These are phyloP conservation scores for Jaminaea rosea DNA, from an alignment of 1,284 basidiomycete species.

Conservation along the genomic window DNA sequence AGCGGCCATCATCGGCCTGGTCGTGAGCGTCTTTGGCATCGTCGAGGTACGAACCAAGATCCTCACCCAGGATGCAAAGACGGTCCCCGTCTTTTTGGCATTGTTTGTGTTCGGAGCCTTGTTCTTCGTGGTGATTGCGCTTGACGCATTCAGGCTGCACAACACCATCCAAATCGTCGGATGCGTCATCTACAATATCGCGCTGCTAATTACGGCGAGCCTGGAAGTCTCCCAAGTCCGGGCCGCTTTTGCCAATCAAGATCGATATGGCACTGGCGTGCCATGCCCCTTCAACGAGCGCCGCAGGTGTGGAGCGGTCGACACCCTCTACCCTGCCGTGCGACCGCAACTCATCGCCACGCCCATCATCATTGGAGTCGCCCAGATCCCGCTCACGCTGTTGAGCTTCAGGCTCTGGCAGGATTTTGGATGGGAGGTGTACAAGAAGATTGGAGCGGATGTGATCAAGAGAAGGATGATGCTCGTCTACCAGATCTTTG, in stretches of 20 bases:
- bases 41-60: constrained; percentile 13
- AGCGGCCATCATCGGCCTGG: constrained; percentile 22
- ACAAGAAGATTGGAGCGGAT: constrained; percentile 37
- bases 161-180: constrained; percentile 33
- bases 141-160: constrained; percentile 33
- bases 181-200: constrained; percentile 29
- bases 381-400: constrained; percentile 20
- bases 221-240: constrained; percentile 33
- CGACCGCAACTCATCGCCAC: constrained; percentile 28
- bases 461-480: constrained; percentile 24
- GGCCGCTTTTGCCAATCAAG: constrained; percentile 23
- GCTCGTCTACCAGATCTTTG: constrained; percentile 36
- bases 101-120: constrained; percentile 32
- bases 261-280: constrained; percentile 12
- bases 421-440: constrained; percentile 40
- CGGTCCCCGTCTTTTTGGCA: constrained; percentile 32
- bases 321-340: constrained; percentile 18
- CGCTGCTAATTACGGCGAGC: constrained; percentile 26
- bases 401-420: constrained; percentile 25
- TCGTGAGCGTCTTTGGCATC: constrained; percentile 24
- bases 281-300: constrained; percentile 13
- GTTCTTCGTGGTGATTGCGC: constrained; percentile 27
- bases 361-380: constrained; percentile 20
- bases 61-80: constrained; percentile 28
- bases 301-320: constrained; percentile 11